Evolutionary conservation across 192 early-diverging fungal genomes (phyloP).

Genomic region (Gigaspora rosea): DNA sequence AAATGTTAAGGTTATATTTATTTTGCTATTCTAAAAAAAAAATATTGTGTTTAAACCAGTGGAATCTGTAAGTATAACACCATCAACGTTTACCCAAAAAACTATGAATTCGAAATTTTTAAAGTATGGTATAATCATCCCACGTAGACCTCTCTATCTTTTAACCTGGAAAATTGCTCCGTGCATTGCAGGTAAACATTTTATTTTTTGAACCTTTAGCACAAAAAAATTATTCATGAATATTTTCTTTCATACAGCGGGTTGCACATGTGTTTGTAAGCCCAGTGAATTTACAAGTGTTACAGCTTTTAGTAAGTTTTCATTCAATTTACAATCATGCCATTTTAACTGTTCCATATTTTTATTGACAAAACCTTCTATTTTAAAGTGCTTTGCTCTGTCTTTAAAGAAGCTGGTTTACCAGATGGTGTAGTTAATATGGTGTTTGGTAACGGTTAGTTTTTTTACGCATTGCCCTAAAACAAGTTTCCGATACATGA

Average conservation of each 20-base stretch:
- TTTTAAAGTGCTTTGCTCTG: constrained; percentile 54
- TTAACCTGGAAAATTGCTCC: constrained; percentile 79
- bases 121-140: too few species aligned
- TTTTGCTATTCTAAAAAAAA: too few species aligned
- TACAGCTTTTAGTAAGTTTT: constrained; percentile 44
- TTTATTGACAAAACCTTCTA: neutral
- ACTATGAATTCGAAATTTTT: neutral
- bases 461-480: neutral
- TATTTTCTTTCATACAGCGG: constrained; percentile 41
- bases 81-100: neutral
- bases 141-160: constrained; percentile 58
- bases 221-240: neutral
- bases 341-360: neutral
- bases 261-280: constrained; percentile 75
- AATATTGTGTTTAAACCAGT: constrained; percentile 25
- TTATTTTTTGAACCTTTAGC: constrained; percentile 1
- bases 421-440: constrained; percentile 77
- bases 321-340: neutral
- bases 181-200: constrained; percentile 53
- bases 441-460: constrained; percentile 65
- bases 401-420: constrained; percentile 67
- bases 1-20: too few species aligned
- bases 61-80: constrained; percentile 51
- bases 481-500: neutral
- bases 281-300: constrained; percentile 65